Conservation (phyloP, 768 basidiomycete species). For the Leccinum subgranulosum region DNA sequence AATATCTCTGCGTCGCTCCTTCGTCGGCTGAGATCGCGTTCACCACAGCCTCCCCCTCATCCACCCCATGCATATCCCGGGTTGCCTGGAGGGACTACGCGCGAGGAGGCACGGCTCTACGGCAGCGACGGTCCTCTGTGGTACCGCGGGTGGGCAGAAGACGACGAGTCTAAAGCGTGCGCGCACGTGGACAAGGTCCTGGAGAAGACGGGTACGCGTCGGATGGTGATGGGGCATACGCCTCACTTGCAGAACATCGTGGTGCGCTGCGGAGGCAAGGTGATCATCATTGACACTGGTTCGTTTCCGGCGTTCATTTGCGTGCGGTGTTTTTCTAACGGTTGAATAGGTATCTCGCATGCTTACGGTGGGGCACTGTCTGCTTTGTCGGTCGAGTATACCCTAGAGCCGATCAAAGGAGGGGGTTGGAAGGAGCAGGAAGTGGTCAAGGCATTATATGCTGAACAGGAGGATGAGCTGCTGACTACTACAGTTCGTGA, state of each 20-base stretch:
- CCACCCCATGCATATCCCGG: slow-evolving; percentile 76
- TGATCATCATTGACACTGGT: slow-evolving; percentile 97
- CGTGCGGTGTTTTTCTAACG: no score
- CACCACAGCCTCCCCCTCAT: slow-evolving; percentile 68
- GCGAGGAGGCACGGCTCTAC: slow-evolving; percentile 71
- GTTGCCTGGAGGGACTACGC: slow-evolving; percentile 62
- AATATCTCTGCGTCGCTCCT: slow-evolving; percentile 67
- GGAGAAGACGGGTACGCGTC: slow-evolving; percentile 70
- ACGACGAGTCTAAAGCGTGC: slow-evolving; percentile 68
- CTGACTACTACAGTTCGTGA: slow-evolving; percentile 25
- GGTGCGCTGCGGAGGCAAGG: slow-evolving; percentile 83
- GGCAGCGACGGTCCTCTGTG: slow-evolving; percentile 80
- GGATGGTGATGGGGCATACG: slow-evolving; percentile 97
- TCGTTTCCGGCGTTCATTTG: slow-evolving; percentile 6
- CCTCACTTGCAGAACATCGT: slow-evolving; percentile 87
- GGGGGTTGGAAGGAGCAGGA: slow-evolving; percentile 36
- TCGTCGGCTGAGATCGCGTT: slow-evolving; percentile 60
- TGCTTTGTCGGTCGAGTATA: slow-evolving; percentile 84
- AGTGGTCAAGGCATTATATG: slow-evolving; percentile 35
- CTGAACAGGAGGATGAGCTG: slow-evolving; percentile 31
- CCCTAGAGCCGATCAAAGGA: slow-evolving; percentile 56
- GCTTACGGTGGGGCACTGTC: slow-evolving; percentile 94
- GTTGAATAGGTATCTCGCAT: slow-evolving; percentile 82
- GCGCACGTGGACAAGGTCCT: slow-evolving; percentile 67
- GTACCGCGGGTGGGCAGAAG: slow-evolving; percentile 92